A percentile compares a stretch with the other conserved stretches of the same genome.
phyloP scores from a whole-genome alignment of 192 early-diverging fungal genomes.

The Tieghemiomyces parasiticus region DNA sequence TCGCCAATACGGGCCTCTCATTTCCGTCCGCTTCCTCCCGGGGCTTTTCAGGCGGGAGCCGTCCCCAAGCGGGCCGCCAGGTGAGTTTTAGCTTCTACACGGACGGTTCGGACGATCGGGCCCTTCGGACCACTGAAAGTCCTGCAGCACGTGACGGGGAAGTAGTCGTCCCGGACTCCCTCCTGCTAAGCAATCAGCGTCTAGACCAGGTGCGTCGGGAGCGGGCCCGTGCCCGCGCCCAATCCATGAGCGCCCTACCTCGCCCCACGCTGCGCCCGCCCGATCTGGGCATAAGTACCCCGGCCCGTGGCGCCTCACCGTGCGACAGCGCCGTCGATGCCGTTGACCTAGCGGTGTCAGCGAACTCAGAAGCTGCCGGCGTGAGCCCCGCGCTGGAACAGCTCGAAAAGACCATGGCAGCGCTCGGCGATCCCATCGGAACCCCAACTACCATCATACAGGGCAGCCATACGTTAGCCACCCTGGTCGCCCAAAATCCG shows the following conservation, averaged over 20 bases:
- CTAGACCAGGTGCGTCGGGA: background rate
- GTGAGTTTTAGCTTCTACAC: background rate
- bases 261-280: background rate
- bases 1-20: background rate
- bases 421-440: background rate
- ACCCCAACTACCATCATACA: background rate
- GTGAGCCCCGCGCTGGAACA: background rate
- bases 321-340: background rate
- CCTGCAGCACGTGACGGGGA: background rate
- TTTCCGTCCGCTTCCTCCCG: background rate
- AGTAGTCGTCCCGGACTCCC: background rate
- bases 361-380: background rate
- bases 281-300: background rate
- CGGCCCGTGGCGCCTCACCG: background rate
- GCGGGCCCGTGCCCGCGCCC: constrained; percentile 6
- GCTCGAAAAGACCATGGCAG: background rate
- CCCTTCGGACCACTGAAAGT: background rate
- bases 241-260: background rate
- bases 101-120: background rate
- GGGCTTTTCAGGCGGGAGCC: background rate
- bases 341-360: background rate
- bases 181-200: background rate
- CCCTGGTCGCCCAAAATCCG: background rate
- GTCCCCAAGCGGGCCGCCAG: background rate
- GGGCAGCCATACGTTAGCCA: background rate